These are phyloP conservation scores for Epichloe scottii DNA, from an alignment of 2,329 filamentous ascomycete genomes.

Conservation along the genomic window DNA sequence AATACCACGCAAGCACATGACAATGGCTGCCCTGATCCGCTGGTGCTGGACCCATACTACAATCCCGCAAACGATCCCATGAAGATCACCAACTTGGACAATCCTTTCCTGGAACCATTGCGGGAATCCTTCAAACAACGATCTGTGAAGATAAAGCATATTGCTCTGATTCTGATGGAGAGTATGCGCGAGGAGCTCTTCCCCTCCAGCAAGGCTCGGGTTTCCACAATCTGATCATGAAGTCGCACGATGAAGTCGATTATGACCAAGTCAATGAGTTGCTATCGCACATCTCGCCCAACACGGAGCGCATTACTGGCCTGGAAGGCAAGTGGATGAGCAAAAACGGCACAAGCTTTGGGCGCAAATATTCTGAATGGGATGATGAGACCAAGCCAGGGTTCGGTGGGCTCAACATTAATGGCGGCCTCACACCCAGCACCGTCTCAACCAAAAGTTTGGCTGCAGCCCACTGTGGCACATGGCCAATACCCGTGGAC, in stretches of 20 bases:
- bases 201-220: slow-evolving; percentile 24
- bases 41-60: slow-evolving; percentile 14
- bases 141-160: slow-evolving; percentile 26
- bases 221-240: slow-evolving; percentile 22
- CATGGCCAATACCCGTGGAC: slow-evolving; percentile 27
- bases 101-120: slow-evolving; percentile 18
- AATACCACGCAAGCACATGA: not conserved
- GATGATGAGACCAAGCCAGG: slow-evolving; percentile 8
- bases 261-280: slow-evolving; percentile 10
- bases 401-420: slow-evolving; percentile 27
- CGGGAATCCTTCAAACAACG: slow-evolving; percentile 14
- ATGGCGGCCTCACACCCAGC: slow-evolving; percentile 26
- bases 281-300: slow-evolving; percentile 13
- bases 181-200: slow-evolving; percentile 33
- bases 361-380: slow-evolving; percentile 5
- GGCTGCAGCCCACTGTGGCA: slow-evolving; percentile 26
- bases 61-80: slow-evolving; percentile 24
- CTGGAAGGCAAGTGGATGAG: slow-evolving; percentile 8
- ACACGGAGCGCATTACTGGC: slow-evolving; percentile 14
- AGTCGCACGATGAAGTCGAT: slow-evolving; percentile 20
- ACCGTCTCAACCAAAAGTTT: slow-evolving; percentile 32
- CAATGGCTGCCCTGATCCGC: slow-evolving; percentile 2
- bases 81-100: slow-evolving; percentile 26
- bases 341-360: slow-evolving; percentile 6
- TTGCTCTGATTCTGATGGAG: slow-evolving; percentile 29